Evolutionary conservation across 2,329 filamentous ascomycete species (phyloP).

Genomic region (Dothidotthia symphoricarpi): DNA sequence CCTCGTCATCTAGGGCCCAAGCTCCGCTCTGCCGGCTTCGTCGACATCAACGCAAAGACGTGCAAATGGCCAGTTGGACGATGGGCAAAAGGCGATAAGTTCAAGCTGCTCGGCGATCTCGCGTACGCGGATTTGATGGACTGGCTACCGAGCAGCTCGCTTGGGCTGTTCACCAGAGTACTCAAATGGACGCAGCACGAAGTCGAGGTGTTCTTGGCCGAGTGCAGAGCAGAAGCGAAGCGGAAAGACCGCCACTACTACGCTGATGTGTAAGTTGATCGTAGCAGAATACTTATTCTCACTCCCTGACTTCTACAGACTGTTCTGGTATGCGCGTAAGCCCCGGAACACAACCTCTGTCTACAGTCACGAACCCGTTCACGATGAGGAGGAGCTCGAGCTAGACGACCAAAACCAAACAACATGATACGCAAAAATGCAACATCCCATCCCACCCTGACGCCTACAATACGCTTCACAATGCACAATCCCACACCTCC

Average conservation of each 20-base stretch:
- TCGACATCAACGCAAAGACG: constrained; percentile 25
- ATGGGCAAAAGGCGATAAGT: constrained; percentile 34
- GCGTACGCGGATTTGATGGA: constrained; percentile 30
- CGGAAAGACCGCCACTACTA: constrained; percentile 30
- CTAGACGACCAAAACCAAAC: constrained; percentile 24
- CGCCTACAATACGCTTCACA: no score
- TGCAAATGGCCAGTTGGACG: constrained; percentile 36
- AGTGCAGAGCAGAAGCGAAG: constrained; percentile 28
- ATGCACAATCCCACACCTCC: no score
- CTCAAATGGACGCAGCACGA: constrained; percentile 29
- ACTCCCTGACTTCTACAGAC: constrained; percentile 12
- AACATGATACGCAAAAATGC: not conserved
- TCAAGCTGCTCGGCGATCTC: constrained; percentile 29
- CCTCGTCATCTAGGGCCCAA: constrained; percentile 40
- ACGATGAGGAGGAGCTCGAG: constrained; percentile 26
- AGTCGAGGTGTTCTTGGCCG: constrained; percentile 29
- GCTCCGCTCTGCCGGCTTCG: constrained; percentile 27
- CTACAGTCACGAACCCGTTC: constrained; percentile 9
- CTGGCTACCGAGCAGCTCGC: constrained; percentile 24
- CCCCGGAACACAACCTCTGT: constrained; percentile 6
- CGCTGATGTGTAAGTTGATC: constrained; percentile 22
- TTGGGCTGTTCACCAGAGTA: constrained; percentile 31
- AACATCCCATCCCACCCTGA: no score
- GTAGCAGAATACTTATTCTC: not conserved
- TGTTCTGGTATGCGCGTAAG: constrained; percentile 29